Conservation (phyloP, 345 rosid genomes). For the Luvunga scandens region DNA sequence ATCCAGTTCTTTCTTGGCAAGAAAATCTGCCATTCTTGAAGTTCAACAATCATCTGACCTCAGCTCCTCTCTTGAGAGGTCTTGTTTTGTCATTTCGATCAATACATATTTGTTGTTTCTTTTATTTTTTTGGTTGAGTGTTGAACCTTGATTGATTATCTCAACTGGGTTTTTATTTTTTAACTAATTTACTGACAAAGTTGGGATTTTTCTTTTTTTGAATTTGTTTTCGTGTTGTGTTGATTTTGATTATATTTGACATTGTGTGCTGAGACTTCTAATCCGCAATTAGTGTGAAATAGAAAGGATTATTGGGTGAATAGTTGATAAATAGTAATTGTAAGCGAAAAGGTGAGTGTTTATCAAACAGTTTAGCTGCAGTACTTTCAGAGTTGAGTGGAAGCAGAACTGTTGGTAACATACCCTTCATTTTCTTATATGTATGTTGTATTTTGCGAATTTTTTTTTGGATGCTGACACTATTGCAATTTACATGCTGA, state of each 20-base stretch:
- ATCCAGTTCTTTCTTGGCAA: slow-evolving; percentile 49
- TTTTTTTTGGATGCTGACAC: background rate
- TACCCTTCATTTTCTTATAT: background rate
- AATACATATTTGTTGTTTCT: background rate
- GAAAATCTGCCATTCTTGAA: slow-evolving; percentile 66
- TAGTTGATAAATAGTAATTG: background rate
- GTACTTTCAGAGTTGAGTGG: background rate
- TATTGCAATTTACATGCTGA: background rate
- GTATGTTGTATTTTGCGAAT: too few relatives aligned
- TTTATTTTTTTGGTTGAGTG: background rate
- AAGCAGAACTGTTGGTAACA: background rate
- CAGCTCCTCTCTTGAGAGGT: slow-evolving; percentile 60
- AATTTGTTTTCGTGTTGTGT: background rate
- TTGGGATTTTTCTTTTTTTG: background rate
- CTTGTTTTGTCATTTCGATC: background rate
- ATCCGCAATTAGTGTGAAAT: background rate
- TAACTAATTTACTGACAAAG: background rate
- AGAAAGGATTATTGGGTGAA: background rate
- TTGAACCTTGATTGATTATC: background rate
- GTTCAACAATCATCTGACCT: slow-evolving; percentile 59
- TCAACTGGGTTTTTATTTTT: background rate
- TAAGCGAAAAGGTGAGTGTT: background rate
- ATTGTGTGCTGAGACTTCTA: background rate
- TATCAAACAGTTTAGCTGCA: background rate
- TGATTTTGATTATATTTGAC: background rate